Conservation (phyloP, 306 rosid species). For the Purshia tridentata region DNA sequence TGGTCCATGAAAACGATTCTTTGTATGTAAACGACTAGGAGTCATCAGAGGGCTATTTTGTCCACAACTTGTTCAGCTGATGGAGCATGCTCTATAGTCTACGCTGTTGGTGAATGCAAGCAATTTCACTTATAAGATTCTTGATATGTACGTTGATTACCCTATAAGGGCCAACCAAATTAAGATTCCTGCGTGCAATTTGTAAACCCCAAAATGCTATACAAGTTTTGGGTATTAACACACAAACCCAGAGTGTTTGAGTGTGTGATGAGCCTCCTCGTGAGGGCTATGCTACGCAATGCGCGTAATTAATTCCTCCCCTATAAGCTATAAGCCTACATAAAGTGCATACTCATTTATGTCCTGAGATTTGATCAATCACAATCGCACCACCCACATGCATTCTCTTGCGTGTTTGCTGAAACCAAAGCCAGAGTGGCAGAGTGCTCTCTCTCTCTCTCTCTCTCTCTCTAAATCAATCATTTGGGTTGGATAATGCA, state of each 20-base stretch:
- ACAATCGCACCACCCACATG: not conserved
- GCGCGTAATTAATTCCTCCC: not conserved
- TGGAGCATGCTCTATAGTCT: too few species aligned
- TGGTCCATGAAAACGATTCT: too few species aligned
- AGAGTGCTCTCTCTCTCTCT: slow-evolving; percentile 10
- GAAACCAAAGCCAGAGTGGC: not conserved
- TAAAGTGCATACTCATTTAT: not conserved
- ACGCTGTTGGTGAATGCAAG: too few species aligned
- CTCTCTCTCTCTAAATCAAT: slow-evolving; percentile 13
- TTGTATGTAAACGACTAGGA: not conserved
- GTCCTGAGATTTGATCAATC: not conserved
- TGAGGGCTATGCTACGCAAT: not conserved
- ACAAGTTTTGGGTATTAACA: not conserved
- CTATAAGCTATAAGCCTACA: not conserved
- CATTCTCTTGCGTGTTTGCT: slow-evolving; percentile 9
- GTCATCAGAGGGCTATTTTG: not conserved
- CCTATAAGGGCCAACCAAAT: not conserved
- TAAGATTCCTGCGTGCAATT: not conserved
- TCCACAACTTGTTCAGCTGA: not conserved
- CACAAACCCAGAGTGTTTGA: not conserved
- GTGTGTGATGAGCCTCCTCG: not conserved
- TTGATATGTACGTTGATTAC: too few species aligned
- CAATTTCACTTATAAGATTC: too few species aligned
- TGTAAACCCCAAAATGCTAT: not conserved
- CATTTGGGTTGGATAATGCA: slow-evolving; percentile 7